phyloP scores from a whole-genome alignment of 305 asterid genomes.

The Rubia peregrina region DNA sequence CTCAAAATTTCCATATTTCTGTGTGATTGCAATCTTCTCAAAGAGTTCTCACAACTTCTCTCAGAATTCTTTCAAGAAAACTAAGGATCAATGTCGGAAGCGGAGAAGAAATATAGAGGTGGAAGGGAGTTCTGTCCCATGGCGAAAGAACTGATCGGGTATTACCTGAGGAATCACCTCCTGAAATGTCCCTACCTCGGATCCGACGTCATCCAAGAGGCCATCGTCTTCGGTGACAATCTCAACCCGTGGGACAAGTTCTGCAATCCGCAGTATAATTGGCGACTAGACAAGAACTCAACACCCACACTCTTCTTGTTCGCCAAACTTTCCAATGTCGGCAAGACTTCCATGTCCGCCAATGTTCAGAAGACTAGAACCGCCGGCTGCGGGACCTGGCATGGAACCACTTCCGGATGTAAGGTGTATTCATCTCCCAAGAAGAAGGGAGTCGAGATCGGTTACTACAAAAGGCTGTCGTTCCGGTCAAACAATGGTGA shows the following conservation, averaged over 20 bases:
- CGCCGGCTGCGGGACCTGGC: not conserved
- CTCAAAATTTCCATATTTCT: no score
- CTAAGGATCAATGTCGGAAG: no score
- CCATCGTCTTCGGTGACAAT: not conserved
- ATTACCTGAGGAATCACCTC: not conserved
- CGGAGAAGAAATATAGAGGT: no score
- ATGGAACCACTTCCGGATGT: not conserved
- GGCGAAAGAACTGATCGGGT: not conserved
- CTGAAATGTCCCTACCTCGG: not conserved
- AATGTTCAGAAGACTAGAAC: not conserved
- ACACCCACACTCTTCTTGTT: not conserved
- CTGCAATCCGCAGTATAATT: not conserved
- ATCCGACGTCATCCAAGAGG: not conserved
- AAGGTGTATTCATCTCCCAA: not conserved
- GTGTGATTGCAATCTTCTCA: no score
- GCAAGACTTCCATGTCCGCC: not conserved
- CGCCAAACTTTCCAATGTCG: not conserved
- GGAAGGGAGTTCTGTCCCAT: not conserved
- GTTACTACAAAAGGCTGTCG: not conserved
- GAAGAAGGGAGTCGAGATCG: not conserved
- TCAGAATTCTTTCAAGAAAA: no score
- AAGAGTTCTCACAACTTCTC: no score
- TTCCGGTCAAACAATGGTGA: not conserved
- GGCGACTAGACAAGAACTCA: not conserved
- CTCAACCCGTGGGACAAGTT: not conserved